Conservation (phyloP, 352 stramenopile species). For the Globisporangium mamillatum region DNA sequence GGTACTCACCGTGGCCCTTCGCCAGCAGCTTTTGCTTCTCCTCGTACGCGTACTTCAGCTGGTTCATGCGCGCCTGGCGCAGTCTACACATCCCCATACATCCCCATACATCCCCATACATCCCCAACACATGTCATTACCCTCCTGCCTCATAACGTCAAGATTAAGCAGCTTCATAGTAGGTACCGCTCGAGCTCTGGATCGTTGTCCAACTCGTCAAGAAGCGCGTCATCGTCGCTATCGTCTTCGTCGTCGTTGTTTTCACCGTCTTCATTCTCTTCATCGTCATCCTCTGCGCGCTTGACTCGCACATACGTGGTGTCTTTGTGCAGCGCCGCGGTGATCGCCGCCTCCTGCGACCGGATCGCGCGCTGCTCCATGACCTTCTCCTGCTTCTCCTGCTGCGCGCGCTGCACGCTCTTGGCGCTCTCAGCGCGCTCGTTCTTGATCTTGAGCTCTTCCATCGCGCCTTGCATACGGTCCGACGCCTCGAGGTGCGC, state of each 20-base stretch:
- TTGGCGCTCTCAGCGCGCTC: conserved; percentile 21
- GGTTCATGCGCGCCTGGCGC: conserved; percentile 70
- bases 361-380: conserved; percentile 23
- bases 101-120: background rate
- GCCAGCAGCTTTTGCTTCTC: conserved; percentile 58
- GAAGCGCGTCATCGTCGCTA: conserved; percentile 59
- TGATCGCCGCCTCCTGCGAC: conserved; percentile 27
- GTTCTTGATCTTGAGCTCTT: conserved; percentile 68
- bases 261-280: conserved; percentile 19
- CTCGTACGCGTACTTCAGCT: conserved; percentile 61
- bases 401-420: conserved; percentile 23
- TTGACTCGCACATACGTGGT: conserved; percentile 24
- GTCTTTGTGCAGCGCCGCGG: conserved; percentile 25
- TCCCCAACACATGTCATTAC: background rate
- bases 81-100: conserved; percentile 36
- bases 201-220: conserved; percentile 76
- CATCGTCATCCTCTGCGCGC: conserved; percentile 9
- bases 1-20: conserved; percentile 79
- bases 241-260: conserved; percentile 27
- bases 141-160: background rate
- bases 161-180: background rate
- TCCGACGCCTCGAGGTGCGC: conserved; percentile 70
- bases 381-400: conserved; percentile 27
- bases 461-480: conserved; percentile 69
- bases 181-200: conserved; percentile 70